phyloP scores from a whole-genome alignment of 768 basidiomycete genomes.

The Lactarius pseudohatsudake region DNA sequence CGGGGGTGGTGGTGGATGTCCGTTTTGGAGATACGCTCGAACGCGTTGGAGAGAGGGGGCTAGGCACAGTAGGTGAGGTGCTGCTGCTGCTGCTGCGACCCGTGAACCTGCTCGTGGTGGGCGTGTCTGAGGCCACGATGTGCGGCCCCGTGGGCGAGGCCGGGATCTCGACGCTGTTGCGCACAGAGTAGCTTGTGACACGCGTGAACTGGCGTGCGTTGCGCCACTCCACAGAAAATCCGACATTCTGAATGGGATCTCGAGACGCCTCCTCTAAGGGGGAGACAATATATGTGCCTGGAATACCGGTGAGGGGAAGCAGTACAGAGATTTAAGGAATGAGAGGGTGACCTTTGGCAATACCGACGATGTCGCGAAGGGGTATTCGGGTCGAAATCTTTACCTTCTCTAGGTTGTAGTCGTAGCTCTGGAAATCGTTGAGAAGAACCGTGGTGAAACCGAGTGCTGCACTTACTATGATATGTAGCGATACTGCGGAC shows the following conservation, averaged over 20 bases:
- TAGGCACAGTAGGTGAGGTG: slow-evolving; percentile 1
- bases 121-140: not conserved
- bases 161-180: slow-evolving; percentile 55
- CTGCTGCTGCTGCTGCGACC: not conserved
- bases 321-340: not conserved
- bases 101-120: slow-evolving; percentile 6
- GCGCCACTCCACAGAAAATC: slow-evolving; percentile 81
- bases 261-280: slow-evolving; percentile 90
- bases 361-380: slow-evolving; percentile 69
- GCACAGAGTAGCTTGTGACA: slow-evolving; percentile 80
- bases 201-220: slow-evolving; percentile 71
- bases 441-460: not conserved
- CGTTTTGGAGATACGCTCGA: not conserved
- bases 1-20: not conserved
- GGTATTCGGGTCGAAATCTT: slow-evolving; percentile 88
- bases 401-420: slow-evolving; percentile 91
- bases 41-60: slow-evolving; percentile 4
- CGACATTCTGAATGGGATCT: slow-evolving; percentile 84
- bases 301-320: not conserved
- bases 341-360: slow-evolving; percentile 66
- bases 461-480: slow-evolving; percentile 57
- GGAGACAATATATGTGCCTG: slow-evolving; percentile 94
- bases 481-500: slow-evolving; percentile 60
- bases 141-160: slow-evolving; percentile 7
- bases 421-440: slow-evolving; percentile 65